These are phyloP conservation scores for Biscogniauxia marginata DNA, from an alignment of 2,329 filamentous ascomycete species.

Conservation along the genomic window DNA sequence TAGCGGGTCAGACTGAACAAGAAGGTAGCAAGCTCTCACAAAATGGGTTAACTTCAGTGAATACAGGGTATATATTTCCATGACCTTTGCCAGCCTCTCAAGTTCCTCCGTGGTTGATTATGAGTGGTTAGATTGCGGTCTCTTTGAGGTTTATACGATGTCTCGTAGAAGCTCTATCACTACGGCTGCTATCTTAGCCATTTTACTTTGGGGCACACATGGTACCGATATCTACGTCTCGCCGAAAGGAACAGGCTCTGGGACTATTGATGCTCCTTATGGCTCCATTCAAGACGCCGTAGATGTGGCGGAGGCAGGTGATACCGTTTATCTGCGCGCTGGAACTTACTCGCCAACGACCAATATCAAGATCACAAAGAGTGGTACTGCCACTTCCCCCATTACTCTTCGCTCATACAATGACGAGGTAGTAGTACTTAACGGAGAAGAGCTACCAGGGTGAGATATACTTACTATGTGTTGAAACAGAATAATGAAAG, in stretches of 20 bases:
- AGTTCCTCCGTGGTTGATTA: background rate
- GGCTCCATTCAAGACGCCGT: conserved; percentile 48
- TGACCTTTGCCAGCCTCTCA: background rate
- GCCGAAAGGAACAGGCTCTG: conserved; percentile 39
- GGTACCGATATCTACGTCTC: conserved; percentile 45
- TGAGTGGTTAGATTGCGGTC: background rate
- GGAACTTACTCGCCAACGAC: conserved; percentile 44
- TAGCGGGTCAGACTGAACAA: background rate
- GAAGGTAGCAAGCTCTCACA: background rate
- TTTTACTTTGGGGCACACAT: background rate
- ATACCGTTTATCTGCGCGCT: conserved; percentile 43
- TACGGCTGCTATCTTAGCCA: background rate
- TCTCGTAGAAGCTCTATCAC: background rate
- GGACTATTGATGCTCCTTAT: conserved; percentile 39
- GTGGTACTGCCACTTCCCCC: conserved; percentile 39
- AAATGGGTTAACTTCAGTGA: background rate
- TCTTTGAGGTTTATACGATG: background rate
- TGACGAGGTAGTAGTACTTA: conserved; percentile 43
- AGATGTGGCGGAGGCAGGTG: conserved; percentile 44
- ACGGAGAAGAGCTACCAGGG: conserved; percentile 41
- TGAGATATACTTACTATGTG: background rate
- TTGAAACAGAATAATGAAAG: background rate
- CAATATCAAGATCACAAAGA: conserved; percentile 48
- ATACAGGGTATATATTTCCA: background rate
- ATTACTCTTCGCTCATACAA: conserved; percentile 43